phyloP scores from a whole-genome alignment of 2,329 filamentous ascomycete species.

The Aspergillus terreus region DNA sequence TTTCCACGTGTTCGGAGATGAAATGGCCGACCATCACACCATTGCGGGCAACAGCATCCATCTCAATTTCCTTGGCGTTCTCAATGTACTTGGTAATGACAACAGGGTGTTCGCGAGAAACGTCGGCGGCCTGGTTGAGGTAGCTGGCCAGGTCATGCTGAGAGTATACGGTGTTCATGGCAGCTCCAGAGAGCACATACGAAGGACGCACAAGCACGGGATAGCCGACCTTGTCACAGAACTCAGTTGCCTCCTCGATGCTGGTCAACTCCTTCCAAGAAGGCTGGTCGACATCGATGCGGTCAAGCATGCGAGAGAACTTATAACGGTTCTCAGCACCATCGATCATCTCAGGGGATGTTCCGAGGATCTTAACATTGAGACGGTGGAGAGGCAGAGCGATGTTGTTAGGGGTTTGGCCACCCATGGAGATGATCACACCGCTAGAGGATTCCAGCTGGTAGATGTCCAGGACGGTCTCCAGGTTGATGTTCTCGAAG shows the following conservation, averaged over 20 bases:
- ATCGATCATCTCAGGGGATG: constrained; percentile 98
- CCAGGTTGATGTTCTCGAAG: constrained; percentile 91
- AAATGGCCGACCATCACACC: constrained; percentile 92
- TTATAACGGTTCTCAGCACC: constrained; percentile 97
- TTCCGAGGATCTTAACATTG: constrained; percentile 89
- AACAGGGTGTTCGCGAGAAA: constrained; percentile 91
- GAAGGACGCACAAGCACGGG: constrained; percentile 93
- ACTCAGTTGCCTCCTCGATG: constrained; percentile 81
- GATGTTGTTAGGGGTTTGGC: constrained; percentile 97
- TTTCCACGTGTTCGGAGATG: constrained; percentile 97
- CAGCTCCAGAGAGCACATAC: constrained; percentile 93
- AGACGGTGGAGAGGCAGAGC: constrained; percentile 82
- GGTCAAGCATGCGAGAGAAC: constrained; percentile 96
- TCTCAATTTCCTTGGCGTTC: constrained; percentile 98
- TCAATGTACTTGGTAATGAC: constrained; percentile 99
- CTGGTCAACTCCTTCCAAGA: constrained; percentile 97
- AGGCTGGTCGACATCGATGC: constrained; percentile 91
- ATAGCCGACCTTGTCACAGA: constrained; percentile 86
- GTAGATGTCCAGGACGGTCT: constrained; percentile 91
- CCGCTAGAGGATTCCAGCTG: constrained; percentile 78
- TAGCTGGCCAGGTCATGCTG: constrained; percentile 87
- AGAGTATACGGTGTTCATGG: constrained; percentile 99
- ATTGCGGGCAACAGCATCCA: constrained; percentile 93
- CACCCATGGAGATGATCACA: constrained; percentile 92
- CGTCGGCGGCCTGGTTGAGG: constrained; percentile 83